phyloP scores from a whole-genome alignment of 1,284 basidiomycete species.

The Rhodotorula sp. region DNA sequence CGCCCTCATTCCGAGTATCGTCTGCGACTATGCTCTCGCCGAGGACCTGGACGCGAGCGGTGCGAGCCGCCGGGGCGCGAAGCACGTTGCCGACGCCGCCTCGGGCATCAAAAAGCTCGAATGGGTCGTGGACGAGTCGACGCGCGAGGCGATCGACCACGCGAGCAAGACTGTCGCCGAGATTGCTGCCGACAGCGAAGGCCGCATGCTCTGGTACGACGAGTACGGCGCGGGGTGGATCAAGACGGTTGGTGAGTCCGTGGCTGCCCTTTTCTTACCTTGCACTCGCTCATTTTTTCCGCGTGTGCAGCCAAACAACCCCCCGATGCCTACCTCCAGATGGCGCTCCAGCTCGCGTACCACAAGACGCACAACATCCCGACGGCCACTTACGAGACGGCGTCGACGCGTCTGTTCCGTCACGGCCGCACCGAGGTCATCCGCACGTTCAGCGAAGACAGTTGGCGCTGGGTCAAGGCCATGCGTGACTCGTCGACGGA shows the following conservation, averaged over 20 bases:
- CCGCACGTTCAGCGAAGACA: conserved; percentile 73
- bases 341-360: conserved; percentile 91
- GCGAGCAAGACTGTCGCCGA: conserved; percentile 63
- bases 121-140: conserved; percentile 69
- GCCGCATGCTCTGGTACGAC: conserved; percentile 78
- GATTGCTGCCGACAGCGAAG: conserved; percentile 77
- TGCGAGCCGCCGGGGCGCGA: conserved; percentile 14
- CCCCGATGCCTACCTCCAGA: conserved; percentile 89
- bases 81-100: conserved; percentile 4
- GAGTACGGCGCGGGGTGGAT: conserved; percentile 91
- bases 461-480: conserved; percentile 72
- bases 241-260: conserved; percentile 65
- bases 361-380: conserved; percentile 73
- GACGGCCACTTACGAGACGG: conserved; percentile 93
- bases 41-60: conserved; percentile 48
- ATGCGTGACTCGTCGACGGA: conserved; percentile 63
- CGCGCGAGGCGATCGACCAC: conserved; percentile 60
- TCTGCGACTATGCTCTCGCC: conserved; percentile 79
- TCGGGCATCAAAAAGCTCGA: conserved; percentile 57
- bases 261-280: background rate
- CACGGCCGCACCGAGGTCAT: conserved; percentile 93
- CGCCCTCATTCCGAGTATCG: conserved; percentile 84
- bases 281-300: no score
- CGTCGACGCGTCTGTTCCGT: conserved; percentile 83
- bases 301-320: conserved; percentile 63